Conservation (phyloP, 2,329 filamentous ascomycete genomes). For the Monilinia fructicola region DNA sequence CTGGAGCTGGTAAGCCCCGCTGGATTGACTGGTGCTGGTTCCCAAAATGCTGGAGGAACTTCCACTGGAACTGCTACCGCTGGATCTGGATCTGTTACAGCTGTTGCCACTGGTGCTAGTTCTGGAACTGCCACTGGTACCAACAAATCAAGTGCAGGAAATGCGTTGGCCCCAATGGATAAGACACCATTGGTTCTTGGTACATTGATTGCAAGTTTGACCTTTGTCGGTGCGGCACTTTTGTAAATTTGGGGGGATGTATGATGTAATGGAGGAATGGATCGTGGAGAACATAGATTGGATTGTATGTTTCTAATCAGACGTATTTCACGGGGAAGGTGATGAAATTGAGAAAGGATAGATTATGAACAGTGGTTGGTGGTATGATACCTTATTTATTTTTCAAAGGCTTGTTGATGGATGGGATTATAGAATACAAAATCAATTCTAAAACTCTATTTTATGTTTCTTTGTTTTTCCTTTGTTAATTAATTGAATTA, state of each 20-base stretch:
- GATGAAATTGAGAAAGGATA: not conserved
- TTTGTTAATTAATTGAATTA: too few species aligned
- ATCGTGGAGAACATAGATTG: not conserved
- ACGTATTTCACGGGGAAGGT: not conserved
- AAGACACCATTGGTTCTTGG: slow-evolving; percentile 29
- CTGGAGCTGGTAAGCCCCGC: slow-evolving; percentile 51
- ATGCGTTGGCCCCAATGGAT: slow-evolving; percentile 27
- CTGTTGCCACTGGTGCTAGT: slow-evolving; percentile 25
- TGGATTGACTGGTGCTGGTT: slow-evolving; percentile 41
- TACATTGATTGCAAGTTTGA: slow-evolving; percentile 29
- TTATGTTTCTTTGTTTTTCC: not conserved
- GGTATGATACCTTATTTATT: slow-evolving; percentile 13
- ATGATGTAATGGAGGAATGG: slow-evolving; percentile 14
- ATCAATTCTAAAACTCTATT: not conserved
- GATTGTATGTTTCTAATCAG: slow-evolving; percentile 17
- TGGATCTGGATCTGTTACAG: slow-evolving; percentile 34
- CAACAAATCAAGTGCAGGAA: slow-evolving; percentile 20
- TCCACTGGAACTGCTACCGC: slow-evolving; percentile 36
- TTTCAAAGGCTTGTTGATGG: not conserved
- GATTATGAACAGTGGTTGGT: not conserved
- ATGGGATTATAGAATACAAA: not conserved
- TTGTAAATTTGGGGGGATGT: slow-evolving; percentile 25
- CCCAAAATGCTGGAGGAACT: slow-evolving; percentile 36
- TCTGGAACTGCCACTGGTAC: not conserved
- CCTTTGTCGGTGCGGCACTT: slow-evolving; percentile 31